Evolutionary conservation across 345 rosid species (phyloP), one percentile per base, ranked within the genome.

Genomic region (Lenwebbia sp.): DNA sequence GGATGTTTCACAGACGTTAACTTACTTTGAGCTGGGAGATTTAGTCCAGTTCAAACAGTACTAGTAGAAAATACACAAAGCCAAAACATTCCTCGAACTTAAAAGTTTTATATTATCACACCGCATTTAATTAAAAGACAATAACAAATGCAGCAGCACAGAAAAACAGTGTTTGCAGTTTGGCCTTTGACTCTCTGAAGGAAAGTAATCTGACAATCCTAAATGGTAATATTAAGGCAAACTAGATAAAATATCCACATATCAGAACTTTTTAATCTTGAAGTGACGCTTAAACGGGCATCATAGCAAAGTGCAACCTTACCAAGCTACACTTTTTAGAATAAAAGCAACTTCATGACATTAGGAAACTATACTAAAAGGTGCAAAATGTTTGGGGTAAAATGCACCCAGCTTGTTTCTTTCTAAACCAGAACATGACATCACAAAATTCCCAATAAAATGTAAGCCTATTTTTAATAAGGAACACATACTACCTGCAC

Each of bases 401-500:
- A 62, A 15, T 28, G 75, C 22, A 62, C 22, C 10, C 9, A 62
- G 2, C 84, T 49, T 30, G 55, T 7, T 51, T 49, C 83, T 81
- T 81, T 12, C 56, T 50, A 30, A 83, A 83, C 44, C 44, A n/a
- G 65, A 54, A 26, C 78, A 51, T 58, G 84, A 74, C 37, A 30
- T 30, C 11, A 28, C 40, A 28, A 62, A 62, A 15, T 14, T 58
- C 15, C 75, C 75, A 62, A 62, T 28, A 28, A 30, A 62, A 62
- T 62, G 75, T 14, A 62, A 62, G 75, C 22, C 5, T 0, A 62
- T 62, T 54, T 53, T 30, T 62, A 30, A 7, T 13, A n/a, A 40
- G 14, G 14, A 62, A 65, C 17, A 25, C 14, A 47, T 17, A 40
- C 81, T 86, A 95, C 99, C 99, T 97, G 96, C 86, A 96, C 95